Percentiles rank a stretch among this genome's conserved stretches.
phyloP scores from a whole-genome alignment of 2,329 filamentous ascomycete genomes.

The Fusarium buharicum region DNA sequence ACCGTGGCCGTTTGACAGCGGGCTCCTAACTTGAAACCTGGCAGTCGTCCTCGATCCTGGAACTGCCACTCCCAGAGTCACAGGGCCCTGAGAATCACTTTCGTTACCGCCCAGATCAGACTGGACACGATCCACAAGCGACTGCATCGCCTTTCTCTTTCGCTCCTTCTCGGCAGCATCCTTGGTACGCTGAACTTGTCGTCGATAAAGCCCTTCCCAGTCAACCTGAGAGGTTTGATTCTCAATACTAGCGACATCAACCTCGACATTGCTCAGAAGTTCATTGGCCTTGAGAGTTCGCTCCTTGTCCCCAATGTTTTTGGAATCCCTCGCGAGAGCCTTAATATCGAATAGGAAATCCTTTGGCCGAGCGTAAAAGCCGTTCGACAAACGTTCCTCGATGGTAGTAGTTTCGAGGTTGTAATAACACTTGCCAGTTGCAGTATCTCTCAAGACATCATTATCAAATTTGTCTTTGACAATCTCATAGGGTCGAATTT shows the following conservation, averaged over 20 bases:
- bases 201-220: slow-evolving; percentile 83
- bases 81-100: slow-evolving; percentile 65
- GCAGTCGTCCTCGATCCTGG: slow-evolving; percentile 64
- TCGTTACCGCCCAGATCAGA: slow-evolving; percentile 64
- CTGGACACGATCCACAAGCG: slow-evolving; percentile 59
- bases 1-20: slow-evolving; percentile 69
- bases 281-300: slow-evolving; percentile 89
- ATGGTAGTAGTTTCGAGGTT: slow-evolving; percentile 94
- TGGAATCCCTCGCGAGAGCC: slow-evolving; percentile 84
- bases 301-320: slow-evolving; percentile 82
- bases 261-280: slow-evolving; percentile 90
- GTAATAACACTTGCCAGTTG: slow-evolving; percentile 88
- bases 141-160: slow-evolving; percentile 72
- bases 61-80: slow-evolving; percentile 72
- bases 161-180: slow-evolving; percentile 68
- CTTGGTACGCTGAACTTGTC: slow-evolving; percentile 73
- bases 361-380: slow-evolving; percentile 90
- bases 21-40: slow-evolving; percentile 66
- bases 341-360: slow-evolving; percentile 92
- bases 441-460: slow-evolving; percentile 77
- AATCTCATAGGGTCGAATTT: slow-evolving; percentile 80
- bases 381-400: slow-evolving; percentile 95
- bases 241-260: slow-evolving; percentile 85
- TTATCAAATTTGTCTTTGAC: slow-evolving; percentile 82
- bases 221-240: slow-evolving; percentile 73